These are phyloP conservation scores for Penstemon eatonii DNA, from an alignment of 257 asterid species.

Conservation along the genomic window DNA sequence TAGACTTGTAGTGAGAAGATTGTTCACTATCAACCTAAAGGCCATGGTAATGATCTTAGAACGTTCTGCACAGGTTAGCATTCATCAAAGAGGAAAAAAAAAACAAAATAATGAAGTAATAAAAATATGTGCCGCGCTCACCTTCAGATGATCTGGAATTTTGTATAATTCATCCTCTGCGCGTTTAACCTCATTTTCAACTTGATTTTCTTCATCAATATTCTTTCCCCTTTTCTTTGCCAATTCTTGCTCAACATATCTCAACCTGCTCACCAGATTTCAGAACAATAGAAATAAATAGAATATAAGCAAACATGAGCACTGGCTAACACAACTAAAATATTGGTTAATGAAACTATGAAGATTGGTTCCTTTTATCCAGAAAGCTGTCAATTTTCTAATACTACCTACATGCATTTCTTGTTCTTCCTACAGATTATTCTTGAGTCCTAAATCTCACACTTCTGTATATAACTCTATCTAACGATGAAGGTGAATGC, in stretches of 20 bases:
- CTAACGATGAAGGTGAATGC: not conserved
- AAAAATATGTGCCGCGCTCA: slow-evolving; percentile 36
- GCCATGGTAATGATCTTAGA: not conserved
- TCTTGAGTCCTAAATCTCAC: not conserved
- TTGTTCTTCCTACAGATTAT: not conserved
- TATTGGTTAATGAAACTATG: not conserved
- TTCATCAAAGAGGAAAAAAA: not conserved
- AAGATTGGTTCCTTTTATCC: slow-evolving; percentile 3
- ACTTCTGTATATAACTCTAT: not conserved
- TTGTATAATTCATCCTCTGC: slow-evolving; percentile 88
- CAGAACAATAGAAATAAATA: slow-evolving; percentile 3
- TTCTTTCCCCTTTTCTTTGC: slow-evolving; percentile 86
- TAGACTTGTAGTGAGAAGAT: not conserved
- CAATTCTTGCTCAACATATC: slow-evolving; percentile 87
- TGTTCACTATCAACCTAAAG: not conserved
- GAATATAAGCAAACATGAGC: slow-evolving; percentile 13
- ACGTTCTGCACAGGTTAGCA: not conserved
- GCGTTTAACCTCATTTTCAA: slow-evolving; percentile 62
- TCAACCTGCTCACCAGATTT: slow-evolving; percentile 54
- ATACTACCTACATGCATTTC: slow-evolving; percentile 9
- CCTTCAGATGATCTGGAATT: slow-evolving; percentile 93
- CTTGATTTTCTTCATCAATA: slow-evolving; percentile 55
- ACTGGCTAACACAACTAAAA: not conserved
- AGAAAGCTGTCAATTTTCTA: slow-evolving; percentile 1
- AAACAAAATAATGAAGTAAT: slow-evolving; percentile 13